Percentiles rank a stretch among this genome's conserved stretches.
These are phyloP conservation scores for Backusella macrospora DNA, from an alignment of 192 early-diverging fungal species.

Conservation along the genomic window DNA sequence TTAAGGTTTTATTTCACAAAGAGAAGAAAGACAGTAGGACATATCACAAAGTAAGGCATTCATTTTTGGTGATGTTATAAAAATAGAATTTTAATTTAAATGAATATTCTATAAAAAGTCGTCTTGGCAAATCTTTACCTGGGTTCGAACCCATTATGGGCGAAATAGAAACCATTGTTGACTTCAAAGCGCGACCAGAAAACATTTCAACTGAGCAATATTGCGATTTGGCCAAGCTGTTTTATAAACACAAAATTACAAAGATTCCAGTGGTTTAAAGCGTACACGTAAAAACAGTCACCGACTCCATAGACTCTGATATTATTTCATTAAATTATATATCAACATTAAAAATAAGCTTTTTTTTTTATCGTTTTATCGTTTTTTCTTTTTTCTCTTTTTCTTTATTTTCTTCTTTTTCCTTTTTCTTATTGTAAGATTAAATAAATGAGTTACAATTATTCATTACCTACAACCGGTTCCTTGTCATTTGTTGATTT, in stretches of 20 bases:
- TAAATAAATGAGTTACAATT: slow-evolving; percentile 49
- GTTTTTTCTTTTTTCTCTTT: slow-evolving; percentile 3
- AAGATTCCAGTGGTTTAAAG: not conserved
- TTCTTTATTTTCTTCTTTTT: slow-evolving; percentile 9
- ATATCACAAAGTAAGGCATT: slow-evolving; percentile 51
- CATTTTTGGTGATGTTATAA: not conserved
- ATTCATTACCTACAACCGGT: slow-evolving; percentile 58
- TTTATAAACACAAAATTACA: slow-evolving; percentile 39
- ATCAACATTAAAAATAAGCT: too few relatives aligned
- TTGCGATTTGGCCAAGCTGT: slow-evolving; percentile 54
- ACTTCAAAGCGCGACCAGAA: slow-evolving; percentile 62
- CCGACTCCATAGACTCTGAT: not conserved
- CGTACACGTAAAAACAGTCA: too few relatives aligned
- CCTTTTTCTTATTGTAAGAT: not conserved
- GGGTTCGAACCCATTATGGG: slow-evolving; percentile 31
- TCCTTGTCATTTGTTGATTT: slow-evolving; percentile 58
- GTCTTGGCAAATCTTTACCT: slow-evolving; percentile 33
- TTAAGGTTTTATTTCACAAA: slow-evolving; percentile 69
- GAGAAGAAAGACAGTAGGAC: slow-evolving; percentile 66
- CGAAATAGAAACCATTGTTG: slow-evolving; percentile 47
- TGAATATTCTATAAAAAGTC: slow-evolving; percentile 41
- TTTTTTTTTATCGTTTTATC: not conserved
- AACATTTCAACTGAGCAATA: slow-evolving; percentile 66
- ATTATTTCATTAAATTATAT: not conserved
- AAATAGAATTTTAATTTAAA: slow-evolving; percentile 8